Conservation (phyloP, 495 filamentous ascomycete genomes). For the Neurospora intermedia region DNA sequence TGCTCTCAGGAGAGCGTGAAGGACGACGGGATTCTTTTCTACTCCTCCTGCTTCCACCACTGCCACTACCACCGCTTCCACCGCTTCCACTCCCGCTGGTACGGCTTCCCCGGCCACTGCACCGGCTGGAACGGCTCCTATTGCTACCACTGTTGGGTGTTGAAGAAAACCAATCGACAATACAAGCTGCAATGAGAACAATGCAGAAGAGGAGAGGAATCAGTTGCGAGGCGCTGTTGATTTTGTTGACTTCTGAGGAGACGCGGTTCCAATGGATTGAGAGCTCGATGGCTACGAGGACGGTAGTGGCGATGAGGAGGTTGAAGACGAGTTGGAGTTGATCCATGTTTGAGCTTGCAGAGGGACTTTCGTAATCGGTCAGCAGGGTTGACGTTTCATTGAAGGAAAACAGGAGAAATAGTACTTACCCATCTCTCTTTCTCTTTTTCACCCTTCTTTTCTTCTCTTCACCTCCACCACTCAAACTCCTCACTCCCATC, state of each 20-base stretch:
- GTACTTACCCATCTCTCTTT: constrained; percentile 1
- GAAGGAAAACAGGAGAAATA: neutral
- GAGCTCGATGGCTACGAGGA: constrained; percentile 28
- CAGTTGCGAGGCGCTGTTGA: constrained; percentile 22
- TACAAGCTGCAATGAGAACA: constrained; percentile 1
- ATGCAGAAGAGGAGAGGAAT: constrained; percentile 27
- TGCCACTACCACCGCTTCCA: neutral
- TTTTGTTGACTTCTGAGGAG: constrained; percentile 8
- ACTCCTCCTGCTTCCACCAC: neutral
- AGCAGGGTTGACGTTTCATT: neutral
- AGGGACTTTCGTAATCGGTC: neutral
- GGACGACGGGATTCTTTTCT: neutral
- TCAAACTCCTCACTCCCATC: neutral
- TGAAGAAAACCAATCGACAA: constrained; percentile 1
- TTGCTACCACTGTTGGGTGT: neutral
- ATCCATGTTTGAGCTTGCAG: neutral
- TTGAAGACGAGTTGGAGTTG: constrained; percentile 14
- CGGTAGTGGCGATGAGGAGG: constrained; percentile 15
- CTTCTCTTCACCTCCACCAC: constrained; percentile 1
- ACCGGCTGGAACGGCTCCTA: neutral
- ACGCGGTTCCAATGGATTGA: constrained; percentile 30
- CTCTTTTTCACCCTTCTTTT: constrained; percentile 2
- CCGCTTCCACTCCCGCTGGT: neutral
- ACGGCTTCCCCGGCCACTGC: neutral
- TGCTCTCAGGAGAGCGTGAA: neutral